These are phyloP conservation scores for Didymella lethalis DNA, from an alignment of 2,329 filamentous ascomycete genomes.

Conservation along the genomic window DNA sequence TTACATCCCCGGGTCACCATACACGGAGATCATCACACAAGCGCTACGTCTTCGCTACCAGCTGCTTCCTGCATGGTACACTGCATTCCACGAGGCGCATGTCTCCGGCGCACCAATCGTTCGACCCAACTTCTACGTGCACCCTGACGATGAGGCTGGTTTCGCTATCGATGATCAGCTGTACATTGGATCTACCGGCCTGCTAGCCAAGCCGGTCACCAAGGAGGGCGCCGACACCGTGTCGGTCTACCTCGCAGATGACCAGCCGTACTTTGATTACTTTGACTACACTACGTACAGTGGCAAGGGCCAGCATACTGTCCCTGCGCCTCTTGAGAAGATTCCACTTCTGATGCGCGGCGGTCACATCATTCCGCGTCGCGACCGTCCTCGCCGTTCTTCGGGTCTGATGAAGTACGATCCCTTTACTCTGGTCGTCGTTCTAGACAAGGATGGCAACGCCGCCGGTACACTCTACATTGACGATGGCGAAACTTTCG, in stretches of 20 bases:
- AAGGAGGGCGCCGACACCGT: constrained; percentile 75
- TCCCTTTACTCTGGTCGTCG: constrained; percentile 89
- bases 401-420: constrained; percentile 91
- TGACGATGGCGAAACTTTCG: constrained; percentile 93
- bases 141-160: constrained; percentile 84
- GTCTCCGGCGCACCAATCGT: constrained; percentile 85
- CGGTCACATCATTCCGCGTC: constrained; percentile 88
- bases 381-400: constrained; percentile 85
- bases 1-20: constrained; percentile 84
- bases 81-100: constrained; percentile 90
- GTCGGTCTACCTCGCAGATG: constrained; percentile 87
- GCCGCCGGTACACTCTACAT: constrained; percentile 86
- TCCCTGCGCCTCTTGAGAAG: constrained; percentile 81
- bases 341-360: constrained; percentile 92
- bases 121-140: constrained; percentile 90
- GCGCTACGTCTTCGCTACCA: constrained; percentile 89
- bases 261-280: constrained; percentile 94
- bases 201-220: constrained; percentile 91
- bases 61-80: constrained; percentile 94
- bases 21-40: constrained; percentile 84
- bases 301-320: constrained; percentile 73
- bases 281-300: constrained; percentile 83
- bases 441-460: constrained; percentile 71
- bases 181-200: constrained; percentile 85
- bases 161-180: constrained; percentile 92